Conservation (phyloP, 2,329 filamentous ascomycete species). For the Colletotrichum acutatum region DNA sequence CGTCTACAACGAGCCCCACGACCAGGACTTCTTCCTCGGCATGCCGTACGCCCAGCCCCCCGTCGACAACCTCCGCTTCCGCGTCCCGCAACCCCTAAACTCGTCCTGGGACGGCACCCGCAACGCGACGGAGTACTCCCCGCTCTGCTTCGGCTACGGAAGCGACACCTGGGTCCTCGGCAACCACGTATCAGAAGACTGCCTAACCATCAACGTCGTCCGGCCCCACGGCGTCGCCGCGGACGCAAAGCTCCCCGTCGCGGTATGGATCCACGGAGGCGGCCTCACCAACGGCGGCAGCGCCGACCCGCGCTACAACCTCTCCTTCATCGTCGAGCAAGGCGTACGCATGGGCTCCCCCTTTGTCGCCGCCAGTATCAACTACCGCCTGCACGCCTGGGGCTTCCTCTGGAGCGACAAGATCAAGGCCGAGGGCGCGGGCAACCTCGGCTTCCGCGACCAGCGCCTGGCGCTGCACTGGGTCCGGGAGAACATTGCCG, state of each 20-base stretch:
- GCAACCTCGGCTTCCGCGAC: constrained; percentile 63
- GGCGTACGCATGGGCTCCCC: constrained; percentile 58
- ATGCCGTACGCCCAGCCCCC: constrained; percentile 67
- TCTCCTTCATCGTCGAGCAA: constrained; percentile 66
- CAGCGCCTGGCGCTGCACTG: constrained; percentile 61
- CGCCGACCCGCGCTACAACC: constrained; percentile 66
- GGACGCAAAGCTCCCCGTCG: constrained; percentile 62
- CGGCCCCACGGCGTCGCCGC: constrained; percentile 41
- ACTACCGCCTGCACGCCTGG: constrained; percentile 62
- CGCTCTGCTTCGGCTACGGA: constrained; percentile 63
- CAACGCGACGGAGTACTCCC: constrained; percentile 57
- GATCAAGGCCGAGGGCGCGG: constrained; percentile 53
- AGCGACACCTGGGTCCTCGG: constrained; percentile 43
- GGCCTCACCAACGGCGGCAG: constrained; percentile 38
- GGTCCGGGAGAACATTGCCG: constrained; percentile 61
- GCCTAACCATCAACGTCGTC: constrained; percentile 45
- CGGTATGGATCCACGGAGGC: constrained; percentile 68
- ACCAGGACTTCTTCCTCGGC: constrained; percentile 63
- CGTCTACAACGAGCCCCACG: constrained; percentile 48
- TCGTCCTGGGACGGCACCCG: constrained; percentile 52
- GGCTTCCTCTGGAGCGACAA: constrained; percentile 62
- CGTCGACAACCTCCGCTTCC: constrained; percentile 64
- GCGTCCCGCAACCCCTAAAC: constrained; percentile 60
- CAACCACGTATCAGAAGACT: constrained; percentile 44
- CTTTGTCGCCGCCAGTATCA: constrained; percentile 61